Evolutionary conservation across 306 rosid species (phyloP).

Genomic region (Ormosia emarginata): DNA sequence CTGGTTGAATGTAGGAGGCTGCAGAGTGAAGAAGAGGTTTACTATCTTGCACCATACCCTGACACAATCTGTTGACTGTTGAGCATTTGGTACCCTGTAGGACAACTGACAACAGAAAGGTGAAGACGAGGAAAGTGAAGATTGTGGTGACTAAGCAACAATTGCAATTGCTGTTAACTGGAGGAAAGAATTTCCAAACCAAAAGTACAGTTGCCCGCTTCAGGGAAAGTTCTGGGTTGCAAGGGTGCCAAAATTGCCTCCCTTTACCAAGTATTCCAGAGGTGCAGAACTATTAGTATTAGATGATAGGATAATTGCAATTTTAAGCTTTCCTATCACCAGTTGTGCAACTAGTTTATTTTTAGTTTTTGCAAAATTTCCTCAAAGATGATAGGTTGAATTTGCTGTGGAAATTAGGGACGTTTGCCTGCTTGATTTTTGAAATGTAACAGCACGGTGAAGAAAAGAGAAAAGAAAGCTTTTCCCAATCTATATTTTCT

Average conservation of each 20-base stretch:
- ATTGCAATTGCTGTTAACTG: slow-evolving; percentile 28
- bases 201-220: background rate
- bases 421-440: background rate
- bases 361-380: background rate
- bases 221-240: background rate
- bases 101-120: background rate
- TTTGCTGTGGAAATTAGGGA: background rate
- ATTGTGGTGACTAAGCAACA: slow-evolving; percentile 44
- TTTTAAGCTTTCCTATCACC: background rate
- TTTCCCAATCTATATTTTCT: background rate
- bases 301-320: background rate
- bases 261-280: slow-evolving; percentile 36
- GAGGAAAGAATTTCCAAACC: slow-evolving; percentile 20
- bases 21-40: slow-evolving; percentile 25
- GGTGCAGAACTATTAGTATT: slow-evolving; percentile 3
- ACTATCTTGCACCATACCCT: slow-evolving; percentile 18
- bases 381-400: background rate
- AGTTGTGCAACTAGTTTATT: background rate
- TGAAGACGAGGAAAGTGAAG: slow-evolving; percentile 27
- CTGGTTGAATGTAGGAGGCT: background rate
- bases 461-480: background rate
- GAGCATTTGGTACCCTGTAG: slow-evolving; percentile 3
- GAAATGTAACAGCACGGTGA: background rate
- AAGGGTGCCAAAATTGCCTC: slow-evolving; percentile 29
- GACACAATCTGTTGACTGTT: background rate